Evolutionary conservation across 176 grass and related monocot species (phyloP).

Genomic region (Elaeis guineensis): DNA sequence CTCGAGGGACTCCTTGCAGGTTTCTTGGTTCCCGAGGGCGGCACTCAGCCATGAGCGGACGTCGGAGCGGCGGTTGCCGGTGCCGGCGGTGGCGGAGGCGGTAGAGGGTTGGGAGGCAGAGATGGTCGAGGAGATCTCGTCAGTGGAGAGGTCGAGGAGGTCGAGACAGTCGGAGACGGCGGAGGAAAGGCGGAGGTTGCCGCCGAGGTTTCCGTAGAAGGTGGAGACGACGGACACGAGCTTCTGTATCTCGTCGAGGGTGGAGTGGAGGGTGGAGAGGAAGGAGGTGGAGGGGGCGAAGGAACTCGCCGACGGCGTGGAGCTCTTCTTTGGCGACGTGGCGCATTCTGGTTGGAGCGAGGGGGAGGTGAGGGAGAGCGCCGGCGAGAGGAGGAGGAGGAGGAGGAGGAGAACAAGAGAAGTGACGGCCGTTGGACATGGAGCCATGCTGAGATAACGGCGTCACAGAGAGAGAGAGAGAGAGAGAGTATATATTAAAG

Average conservation of each 20-base stretch:
- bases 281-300: conserved; percentile 28
- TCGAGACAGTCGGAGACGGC: conserved; percentile 59
- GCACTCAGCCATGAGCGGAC: conserved; percentile 7
- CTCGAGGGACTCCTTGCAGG: background rate
- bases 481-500: no score
- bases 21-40: background rate
- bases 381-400: conserved; percentile 8
- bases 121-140: background rate
- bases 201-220: background rate
- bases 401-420: conserved; percentile 12
- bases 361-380: conserved; percentile 14
- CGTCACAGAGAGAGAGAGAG: no score
- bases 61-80: background rate
- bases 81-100: conserved; percentile 10
- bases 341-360: no score
- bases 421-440: conserved; percentile 19
- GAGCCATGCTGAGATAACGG: background rate
- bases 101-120: conserved; percentile 32
- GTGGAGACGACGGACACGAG: background rate
- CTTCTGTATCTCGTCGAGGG: no score
- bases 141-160: conserved; percentile 25
- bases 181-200: conserved; percentile 23
- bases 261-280: conserved; percentile 23
- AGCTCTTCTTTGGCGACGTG: no score
- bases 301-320: background rate